Percentiles rank a stretch among this genome's conserved stretches.
phyloP scores from a whole-genome alignment of 2,329 filamentous ascomycete genomes.

The Ophiostoma perfectum region DNA sequence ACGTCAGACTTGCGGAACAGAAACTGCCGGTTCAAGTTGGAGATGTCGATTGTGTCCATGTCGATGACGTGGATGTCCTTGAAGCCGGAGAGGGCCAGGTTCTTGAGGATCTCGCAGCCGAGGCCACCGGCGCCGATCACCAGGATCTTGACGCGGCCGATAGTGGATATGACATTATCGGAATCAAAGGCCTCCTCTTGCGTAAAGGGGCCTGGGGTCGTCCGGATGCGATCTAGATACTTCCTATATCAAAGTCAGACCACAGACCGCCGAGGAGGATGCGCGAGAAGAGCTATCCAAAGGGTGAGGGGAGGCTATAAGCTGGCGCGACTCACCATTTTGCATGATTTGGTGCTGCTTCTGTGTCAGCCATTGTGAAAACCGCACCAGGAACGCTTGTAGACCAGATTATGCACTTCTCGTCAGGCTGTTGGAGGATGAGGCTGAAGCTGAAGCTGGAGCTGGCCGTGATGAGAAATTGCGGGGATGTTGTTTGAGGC shows the following conservation, averaged over 20 bases:
- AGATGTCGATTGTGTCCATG: slow-evolving; percentile 99
- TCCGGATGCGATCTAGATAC: slow-evolving; percentile 76
- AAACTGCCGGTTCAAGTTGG: slow-evolving; percentile 95
- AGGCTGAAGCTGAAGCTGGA: neutral
- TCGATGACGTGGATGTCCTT: slow-evolving; percentile 98
- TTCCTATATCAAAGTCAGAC: slow-evolving; percentile 55
- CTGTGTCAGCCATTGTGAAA: slow-evolving; percentile 19
- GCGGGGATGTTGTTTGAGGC: neutral
- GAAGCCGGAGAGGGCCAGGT: slow-evolving; percentile 91
- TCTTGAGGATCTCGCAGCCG: slow-evolving; percentile 94
- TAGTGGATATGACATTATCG: slow-evolving; percentile 47
- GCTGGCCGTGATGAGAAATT: slow-evolving; percentile 3
- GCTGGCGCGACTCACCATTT: slow-evolving; percentile 20
- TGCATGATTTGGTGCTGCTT: slow-evolving; percentile 12
- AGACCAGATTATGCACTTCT: neutral
- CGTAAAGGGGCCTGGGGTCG: slow-evolving; percentile 72
- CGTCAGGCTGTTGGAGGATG: neutral
- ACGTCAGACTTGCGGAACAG: slow-evolving; percentile 89
- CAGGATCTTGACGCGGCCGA: slow-evolving; percentile 71
- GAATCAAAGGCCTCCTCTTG: slow-evolving; percentile 49
- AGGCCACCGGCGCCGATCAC: slow-evolving; percentile 81
- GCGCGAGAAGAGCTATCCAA: too few species aligned
- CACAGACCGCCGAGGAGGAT: neutral
- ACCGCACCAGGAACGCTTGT: neutral
- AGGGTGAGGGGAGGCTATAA: too few species aligned